Evolutionary conservation across 345 rosid species (phyloP).

Genomic region (Angophora floribunda): DNA sequence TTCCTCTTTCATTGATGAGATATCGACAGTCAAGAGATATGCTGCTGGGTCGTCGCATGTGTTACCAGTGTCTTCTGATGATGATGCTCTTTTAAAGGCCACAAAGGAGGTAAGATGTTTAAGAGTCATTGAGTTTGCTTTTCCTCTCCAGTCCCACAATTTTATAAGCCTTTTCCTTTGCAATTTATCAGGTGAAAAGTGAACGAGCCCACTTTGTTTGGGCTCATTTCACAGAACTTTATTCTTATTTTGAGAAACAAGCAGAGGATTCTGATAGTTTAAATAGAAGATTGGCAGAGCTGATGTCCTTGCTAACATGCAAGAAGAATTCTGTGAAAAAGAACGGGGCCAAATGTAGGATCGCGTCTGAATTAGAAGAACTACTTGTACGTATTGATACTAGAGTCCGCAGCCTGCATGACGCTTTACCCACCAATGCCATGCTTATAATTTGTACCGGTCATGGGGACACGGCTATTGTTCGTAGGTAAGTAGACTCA

Average conservation of each 20-base stretch:
- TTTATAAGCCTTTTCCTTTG: neutral
- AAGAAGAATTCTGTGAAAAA: conserved; percentile 21
- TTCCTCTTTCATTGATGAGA: conserved; percentile 66
- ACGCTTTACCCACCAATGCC: conserved; percentile 63
- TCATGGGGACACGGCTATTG: conserved; percentile 86
- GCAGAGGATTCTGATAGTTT: conserved; percentile 51
- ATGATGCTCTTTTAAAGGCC: conserved; percentile 73
- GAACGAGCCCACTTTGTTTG: conserved; percentile 62
- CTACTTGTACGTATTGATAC: conserved; percentile 44
- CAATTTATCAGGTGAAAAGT: conserved; percentile 51
- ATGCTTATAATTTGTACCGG: conserved; percentile 94
- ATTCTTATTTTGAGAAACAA: conserved; percentile 55
- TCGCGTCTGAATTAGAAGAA: conserved; percentile 50
- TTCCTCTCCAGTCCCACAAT: neutral
- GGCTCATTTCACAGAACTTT: conserved; percentile 85
- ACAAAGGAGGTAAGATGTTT: conserved; percentile 52
- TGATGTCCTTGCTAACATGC: conserved; percentile 75
- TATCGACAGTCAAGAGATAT: conserved; percentile 61
- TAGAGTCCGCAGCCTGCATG: conserved; percentile 39
- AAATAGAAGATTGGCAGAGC: conserved; percentile 62
- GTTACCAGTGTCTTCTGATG: conserved; percentile 75
- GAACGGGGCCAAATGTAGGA: conserved; percentile 30
- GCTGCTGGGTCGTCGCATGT: conserved; percentile 66
- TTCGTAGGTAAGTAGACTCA: conserved; percentile 46
- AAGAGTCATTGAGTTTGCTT: neutral